Conservation (phyloP, 768 basidiomycete genomes). For the Xerocomus potaroensis region DNA sequence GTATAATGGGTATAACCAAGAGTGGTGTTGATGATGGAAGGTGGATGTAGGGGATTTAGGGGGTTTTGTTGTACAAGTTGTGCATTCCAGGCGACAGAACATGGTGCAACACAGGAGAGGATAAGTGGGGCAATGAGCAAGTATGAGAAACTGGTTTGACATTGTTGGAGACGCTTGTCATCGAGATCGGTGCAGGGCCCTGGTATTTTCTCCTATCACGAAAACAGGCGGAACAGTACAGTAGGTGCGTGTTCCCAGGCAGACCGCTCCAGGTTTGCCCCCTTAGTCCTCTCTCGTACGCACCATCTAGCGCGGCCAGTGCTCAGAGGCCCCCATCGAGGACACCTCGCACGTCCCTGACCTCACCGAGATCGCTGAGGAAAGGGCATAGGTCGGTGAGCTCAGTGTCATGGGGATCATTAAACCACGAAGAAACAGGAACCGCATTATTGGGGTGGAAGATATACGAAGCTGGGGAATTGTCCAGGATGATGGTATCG, state of each 20-base stretch:
- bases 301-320: conserved; percentile 17
- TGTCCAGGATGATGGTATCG: conserved; percentile 97
- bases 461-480: conserved; percentile 98
- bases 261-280: conserved; percentile 13
- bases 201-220: conserved; percentile 30
- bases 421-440: conserved; percentile 99
- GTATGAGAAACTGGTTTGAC: background rate
- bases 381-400: conserved; percentile 94
- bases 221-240: conserved; percentile 25
- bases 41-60: conserved; percentile 6
- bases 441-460: conserved; percentile 99
- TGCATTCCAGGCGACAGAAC: conserved; percentile 14
- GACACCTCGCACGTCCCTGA: conserved; percentile 89
- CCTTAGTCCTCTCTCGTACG: conserved; percentile 16
- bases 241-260: conserved; percentile 21
- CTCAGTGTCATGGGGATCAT: conserved; percentile 97
- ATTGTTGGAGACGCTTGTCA: conserved; percentile 11
- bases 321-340: conserved; percentile 77
- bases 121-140: background rate
- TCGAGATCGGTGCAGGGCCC: conserved; percentile 15
- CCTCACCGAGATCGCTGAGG: conserved; percentile 78
- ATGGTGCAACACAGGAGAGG: conserved; percentile 6
- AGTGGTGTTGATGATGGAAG: conserved; percentile 11
- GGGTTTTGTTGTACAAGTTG: conserved; percentile 21
- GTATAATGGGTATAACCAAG: conserved; percentile 24